Evolutionary conservation across 2,329 filamentous ascomycete genomes (phyloP), one percentile per base, ranked within the genome.

Genomic region (Fusarium globosum): DNA sequence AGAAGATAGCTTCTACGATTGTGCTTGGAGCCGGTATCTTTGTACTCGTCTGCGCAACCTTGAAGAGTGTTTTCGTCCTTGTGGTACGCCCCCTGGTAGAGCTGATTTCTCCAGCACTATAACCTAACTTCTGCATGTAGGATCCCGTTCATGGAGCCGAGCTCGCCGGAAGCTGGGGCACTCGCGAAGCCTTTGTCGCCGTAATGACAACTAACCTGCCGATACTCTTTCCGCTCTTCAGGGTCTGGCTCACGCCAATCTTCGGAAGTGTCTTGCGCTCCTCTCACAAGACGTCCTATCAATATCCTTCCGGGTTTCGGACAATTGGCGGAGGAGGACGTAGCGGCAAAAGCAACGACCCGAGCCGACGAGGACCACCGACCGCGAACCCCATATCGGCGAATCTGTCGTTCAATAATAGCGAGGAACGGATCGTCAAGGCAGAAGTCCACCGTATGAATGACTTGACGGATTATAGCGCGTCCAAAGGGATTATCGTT

Each of bases 141-240:
- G 80, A 84, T 52, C 81, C 82, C 11, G 60, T 81, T 16, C 79
- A 83, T 33, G 82, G 82, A 36, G 81, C 82, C 6, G 77, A 82
- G 33, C 73, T 82, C 7, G 82, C 83, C 11, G 82, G 82, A 5
- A 76, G 79, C 4, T 85, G 82, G 82, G 82, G 81, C 4, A 80
- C 81, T 4, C 80, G 83, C 9, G 83, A 85, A 59, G 80, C 82
- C 3, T 85, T 85, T 39, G 83, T 85, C 7, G 83, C 83, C 7
- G 79, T 83, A 23, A 77, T 84, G 38, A 83, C 81, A 0, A 84
- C 83, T 6, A 84, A 85, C 69, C 74, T 84, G 2, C 83, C 82
- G 4, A 79, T 84, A 67, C 78, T 86, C 58, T 85, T 85, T 76
- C 83, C 85, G 6, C 78, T 87, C 4, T 61, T 86, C 67, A 81